These are phyloP conservation scores for Chalaropsis thielavioides DNA, from an alignment of 2,329 filamentous ascomycete species.

Conservation along the genomic window DNA sequence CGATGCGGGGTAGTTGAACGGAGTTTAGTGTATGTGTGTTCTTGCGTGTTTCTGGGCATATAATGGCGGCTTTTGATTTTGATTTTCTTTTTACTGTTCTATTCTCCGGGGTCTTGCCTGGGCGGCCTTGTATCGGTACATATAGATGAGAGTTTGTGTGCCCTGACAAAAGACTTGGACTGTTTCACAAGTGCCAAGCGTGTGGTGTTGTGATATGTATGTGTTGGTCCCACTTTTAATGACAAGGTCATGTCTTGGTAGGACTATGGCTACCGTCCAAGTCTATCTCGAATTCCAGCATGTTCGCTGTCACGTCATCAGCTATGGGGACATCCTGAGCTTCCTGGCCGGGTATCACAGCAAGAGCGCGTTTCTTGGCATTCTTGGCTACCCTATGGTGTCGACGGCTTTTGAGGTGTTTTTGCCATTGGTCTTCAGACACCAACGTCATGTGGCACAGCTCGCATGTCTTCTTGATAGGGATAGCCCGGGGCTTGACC, in stretches of 20 bases:
- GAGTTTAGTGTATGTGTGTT: conserved; percentile 5
- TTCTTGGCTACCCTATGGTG: conserved; percentile 27
- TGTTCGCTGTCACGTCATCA: not conserved
- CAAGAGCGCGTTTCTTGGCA: conserved; percentile 26
- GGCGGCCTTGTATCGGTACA: not conserved
- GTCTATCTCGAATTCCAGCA: not conserved
- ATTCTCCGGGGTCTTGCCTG: not conserved
- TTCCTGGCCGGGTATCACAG: conserved; percentile 20
- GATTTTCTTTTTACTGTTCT: conserved; percentile 6
- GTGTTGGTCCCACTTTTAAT: not conserved
- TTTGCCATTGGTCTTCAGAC: conserved; percentile 36
- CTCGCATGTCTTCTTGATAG: conserved; percentile 51
- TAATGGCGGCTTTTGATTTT: not conserved
- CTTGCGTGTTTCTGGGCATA: conserved; percentile 3
- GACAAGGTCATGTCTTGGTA: not conserved
- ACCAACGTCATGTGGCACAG: conserved; percentile 51
- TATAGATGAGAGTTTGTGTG: not conserved
- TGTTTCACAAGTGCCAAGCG: not conserved
- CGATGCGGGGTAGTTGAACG: not conserved
- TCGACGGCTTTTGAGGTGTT: conserved; percentile 27
- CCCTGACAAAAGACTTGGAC: not conserved
- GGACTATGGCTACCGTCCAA: not conserved
- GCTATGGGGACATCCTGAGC: not conserved
- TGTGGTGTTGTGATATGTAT: not conserved
- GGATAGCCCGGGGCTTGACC: conserved; percentile 38